A percentile compares a stretch with the other conserved stretches of the same genome.
phyloP scores from a whole-genome alignment of 169 alveolate genomes.

The Plasmodium inui region DNA sequence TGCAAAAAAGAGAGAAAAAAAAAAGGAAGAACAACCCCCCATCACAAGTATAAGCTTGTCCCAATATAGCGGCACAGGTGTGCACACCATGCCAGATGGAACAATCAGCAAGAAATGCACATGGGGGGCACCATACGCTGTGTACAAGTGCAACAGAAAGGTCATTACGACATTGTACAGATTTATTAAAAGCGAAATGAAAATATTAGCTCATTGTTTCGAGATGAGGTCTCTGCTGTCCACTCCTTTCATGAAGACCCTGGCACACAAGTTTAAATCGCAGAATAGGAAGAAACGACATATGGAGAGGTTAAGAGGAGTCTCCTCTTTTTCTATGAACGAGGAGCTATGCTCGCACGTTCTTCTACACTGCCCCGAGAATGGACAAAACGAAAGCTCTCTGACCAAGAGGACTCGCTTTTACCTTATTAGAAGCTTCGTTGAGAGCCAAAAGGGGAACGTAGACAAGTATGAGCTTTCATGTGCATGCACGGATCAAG shows the following conservation, averaged over 20 bases:
- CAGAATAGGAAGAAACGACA: background rate
- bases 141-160: conserved; percentile 3
- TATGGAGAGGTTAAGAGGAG: background rate
- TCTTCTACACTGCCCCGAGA: background rate
- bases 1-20: background rate
- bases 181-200: conserved; percentile 13
- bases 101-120: conserved; percentile 12
- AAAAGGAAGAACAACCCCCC: background rate
- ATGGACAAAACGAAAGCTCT: background rate
- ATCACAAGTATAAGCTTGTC: conserved; percentile 3
- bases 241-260: conserved; percentile 30
- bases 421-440: background rate
- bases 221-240: background rate
- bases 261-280: background rate
- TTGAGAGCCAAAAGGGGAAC: background rate
- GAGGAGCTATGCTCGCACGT: background rate
- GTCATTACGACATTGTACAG: conserved; percentile 4
- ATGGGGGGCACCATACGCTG: conserved; percentile 55
- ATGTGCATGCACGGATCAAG: background rate
- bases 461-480: background rate
- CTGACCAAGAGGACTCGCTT: background rate
- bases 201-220: conserved; percentile 6
- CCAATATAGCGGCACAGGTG: conserved; percentile 29
- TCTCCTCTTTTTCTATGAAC: background rate
- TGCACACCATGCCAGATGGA: conserved; percentile 44